Percentiles rank a stretch among this genome's conserved stretches.
Evolutionary conservation across 2,329 filamentous ascomycete species (phyloP).

Genomic region (Orbilia blumenaviensis): DNA sequence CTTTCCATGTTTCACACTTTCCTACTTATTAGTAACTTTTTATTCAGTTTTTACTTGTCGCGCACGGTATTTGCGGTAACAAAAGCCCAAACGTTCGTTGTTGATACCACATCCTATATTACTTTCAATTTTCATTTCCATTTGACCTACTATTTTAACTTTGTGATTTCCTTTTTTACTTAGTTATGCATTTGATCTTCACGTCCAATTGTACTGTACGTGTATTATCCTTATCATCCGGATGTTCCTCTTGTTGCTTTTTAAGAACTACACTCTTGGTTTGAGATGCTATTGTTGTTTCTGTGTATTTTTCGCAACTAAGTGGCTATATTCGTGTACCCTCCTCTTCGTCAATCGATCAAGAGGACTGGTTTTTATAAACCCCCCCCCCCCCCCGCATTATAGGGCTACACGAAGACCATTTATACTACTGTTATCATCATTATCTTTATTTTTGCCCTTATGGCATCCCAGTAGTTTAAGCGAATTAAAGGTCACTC

Average conservation of each 20-base stretch:
- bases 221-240: conserved; percentile 5
- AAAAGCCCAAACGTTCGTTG: conserved; percentile 49
- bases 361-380: background rate
- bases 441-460: no score
- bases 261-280: background rate
- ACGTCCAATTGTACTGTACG: background rate
- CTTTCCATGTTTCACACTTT: conserved; percentile 5
- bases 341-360: no score
- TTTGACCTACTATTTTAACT: conserved; percentile 29
- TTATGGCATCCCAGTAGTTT: no score
- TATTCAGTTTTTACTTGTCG: background rate
- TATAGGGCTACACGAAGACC: no score
- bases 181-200: background rate
- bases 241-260: background rate
- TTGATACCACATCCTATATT: conserved; percentile 41
- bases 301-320: no score
- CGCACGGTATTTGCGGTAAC: conserved; percentile 14
- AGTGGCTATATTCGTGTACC: no score
- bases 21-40: background rate
- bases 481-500: no score
- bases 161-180: conserved; percentile 1
- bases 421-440: no score
- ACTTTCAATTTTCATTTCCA: conserved; percentile 5
- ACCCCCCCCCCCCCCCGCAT: no score
- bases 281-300: background rate